These are phyloP conservation scores for Ceriops tagal DNA, from an alignment of 345 rosid species.

Conservation along the genomic window DNA sequence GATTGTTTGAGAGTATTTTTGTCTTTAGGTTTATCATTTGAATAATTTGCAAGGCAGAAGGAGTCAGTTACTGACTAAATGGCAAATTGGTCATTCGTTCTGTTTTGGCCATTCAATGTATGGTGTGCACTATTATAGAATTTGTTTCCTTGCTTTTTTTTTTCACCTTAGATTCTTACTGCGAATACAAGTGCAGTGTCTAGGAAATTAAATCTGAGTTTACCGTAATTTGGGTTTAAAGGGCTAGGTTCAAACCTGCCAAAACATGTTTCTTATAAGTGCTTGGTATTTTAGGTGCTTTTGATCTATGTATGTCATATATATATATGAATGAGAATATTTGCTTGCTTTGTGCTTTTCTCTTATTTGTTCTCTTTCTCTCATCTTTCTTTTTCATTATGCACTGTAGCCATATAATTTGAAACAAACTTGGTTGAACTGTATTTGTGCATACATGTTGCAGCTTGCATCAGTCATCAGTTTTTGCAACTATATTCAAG, in stretches of 20 bases:
- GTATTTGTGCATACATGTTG: conserved; percentile 16
- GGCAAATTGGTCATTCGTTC: not conserved
- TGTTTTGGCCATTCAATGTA: not conserved
- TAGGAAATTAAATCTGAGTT: conserved; percentile 17
- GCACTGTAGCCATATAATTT: conserved; percentile 28
- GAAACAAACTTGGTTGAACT: conserved; percentile 20
- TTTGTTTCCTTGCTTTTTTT: not conserved
- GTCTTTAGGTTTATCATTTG: conserved; percentile 23
- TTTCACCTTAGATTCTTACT: not conserved
- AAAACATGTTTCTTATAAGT: conserved; percentile 50
- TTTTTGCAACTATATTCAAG: not conserved
- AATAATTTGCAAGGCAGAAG: not conserved
- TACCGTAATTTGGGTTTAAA: conserved; percentile 17
- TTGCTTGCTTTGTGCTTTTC: conserved; percentile 39
- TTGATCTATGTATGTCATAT: conserved; percentile 46
- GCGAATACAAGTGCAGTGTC: not conserved
- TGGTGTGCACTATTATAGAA: no score
- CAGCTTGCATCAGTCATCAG: not conserved
- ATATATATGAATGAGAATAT: conserved; percentile 41
- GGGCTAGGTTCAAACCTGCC: conserved; percentile 24
- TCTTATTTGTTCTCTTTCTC: conserved; percentile 19
- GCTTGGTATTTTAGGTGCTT: conserved; percentile 49
- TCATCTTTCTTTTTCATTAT: conserved; percentile 37
- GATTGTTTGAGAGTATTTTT: conserved; percentile 4
- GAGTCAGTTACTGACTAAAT: not conserved